Conservation (phyloP, 441 rosid genomes). For the Isatis lusitanica region DNA sequence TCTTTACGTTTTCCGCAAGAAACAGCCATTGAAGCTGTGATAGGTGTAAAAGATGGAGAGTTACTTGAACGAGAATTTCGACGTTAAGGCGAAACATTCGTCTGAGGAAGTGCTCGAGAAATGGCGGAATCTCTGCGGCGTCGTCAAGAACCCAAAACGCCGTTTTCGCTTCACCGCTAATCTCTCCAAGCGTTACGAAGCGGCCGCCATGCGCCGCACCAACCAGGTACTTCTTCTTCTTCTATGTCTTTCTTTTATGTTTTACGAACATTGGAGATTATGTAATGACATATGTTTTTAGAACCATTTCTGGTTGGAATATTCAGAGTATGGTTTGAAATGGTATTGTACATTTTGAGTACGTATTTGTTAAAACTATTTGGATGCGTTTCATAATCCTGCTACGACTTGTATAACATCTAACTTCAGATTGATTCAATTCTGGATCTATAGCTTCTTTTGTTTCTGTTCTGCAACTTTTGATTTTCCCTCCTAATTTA, state of each 20-base stretch:
- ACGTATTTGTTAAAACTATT: neutral
- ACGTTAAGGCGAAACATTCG: conserved; percentile 55
- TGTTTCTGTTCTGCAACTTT: neutral
- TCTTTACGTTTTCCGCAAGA: neutral
- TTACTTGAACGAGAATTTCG: conserved; percentile 57
- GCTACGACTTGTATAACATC: neutral
- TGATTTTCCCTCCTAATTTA: neutral
- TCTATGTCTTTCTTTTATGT: neutral
- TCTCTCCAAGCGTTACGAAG: conserved; percentile 65
- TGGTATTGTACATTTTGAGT: neutral
- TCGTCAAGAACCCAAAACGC: conserved; percentile 71
- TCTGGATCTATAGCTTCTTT: neutral
- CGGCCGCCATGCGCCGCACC: conserved; percentile 83
- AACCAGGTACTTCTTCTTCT: conserved; percentile 50
- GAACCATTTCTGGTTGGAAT: neutral
- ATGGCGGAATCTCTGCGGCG: conserved; percentile 61
- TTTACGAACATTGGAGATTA: no score
- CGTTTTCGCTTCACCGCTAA: conserved; percentile 75
- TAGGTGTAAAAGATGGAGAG: conserved; percentile 52
- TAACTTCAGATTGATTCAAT: neutral
- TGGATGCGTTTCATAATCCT: neutral
- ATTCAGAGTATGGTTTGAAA: neutral
- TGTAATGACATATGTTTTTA: neutral
- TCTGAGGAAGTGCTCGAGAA: conserved; percentile 51
- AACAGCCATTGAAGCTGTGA: conserved; percentile 24